A percentile compares a stretch with the other conserved stretches of the same genome.
Evolutionary conservation across 331 rosid genomes (phyloP).

Genomic region (Acacia pycnantha): DNA sequence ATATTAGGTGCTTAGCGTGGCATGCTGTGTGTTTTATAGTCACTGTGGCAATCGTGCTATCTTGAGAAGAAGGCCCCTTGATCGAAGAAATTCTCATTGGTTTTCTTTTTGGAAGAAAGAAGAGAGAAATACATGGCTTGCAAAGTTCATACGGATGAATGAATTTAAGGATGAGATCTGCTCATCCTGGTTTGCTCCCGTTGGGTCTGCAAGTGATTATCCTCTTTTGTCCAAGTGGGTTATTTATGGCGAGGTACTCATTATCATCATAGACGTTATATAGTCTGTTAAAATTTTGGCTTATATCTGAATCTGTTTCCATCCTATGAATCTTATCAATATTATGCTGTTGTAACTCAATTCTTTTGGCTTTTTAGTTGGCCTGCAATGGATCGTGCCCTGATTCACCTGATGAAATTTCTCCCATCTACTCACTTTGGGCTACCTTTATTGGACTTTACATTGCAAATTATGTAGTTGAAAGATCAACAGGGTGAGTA

Average conservation of each 20-base stretch:
- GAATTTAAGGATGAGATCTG: constrained; percentile 95
- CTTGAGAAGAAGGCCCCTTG: constrained; percentile 61
- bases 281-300: constrained; percentile 17
- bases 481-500: constrained; percentile 97
- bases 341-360: constrained; percentile 2
- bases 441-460: constrained; percentile 98
- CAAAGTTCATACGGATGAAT: constrained; percentile 77
- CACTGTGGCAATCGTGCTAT: constrained; percentile 96
- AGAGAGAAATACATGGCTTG: constrained; percentile 89
- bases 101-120: constrained; percentile 85
- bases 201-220: constrained; percentile 98
- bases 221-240: constrained; percentile 99
- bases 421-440: constrained; percentile 97
- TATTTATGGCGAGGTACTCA: constrained; percentile 90
- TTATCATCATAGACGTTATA: constrained; percentile 17
- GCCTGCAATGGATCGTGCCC: constrained; percentile 95
- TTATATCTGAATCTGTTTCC: not conserved
- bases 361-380: constrained; percentile 55
- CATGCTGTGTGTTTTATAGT: constrained; percentile 98
- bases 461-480: constrained; percentile 97
- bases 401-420: constrained; percentile 86
- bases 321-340: not conserved
- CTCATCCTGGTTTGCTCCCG: constrained; percentile 99
- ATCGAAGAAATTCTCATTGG: constrained; percentile 55
- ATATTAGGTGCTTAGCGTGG: constrained; percentile 89